Conservation (phyloP, 1,139 yeast genomes). For the Tardiomyces digboiensis region DNA sequence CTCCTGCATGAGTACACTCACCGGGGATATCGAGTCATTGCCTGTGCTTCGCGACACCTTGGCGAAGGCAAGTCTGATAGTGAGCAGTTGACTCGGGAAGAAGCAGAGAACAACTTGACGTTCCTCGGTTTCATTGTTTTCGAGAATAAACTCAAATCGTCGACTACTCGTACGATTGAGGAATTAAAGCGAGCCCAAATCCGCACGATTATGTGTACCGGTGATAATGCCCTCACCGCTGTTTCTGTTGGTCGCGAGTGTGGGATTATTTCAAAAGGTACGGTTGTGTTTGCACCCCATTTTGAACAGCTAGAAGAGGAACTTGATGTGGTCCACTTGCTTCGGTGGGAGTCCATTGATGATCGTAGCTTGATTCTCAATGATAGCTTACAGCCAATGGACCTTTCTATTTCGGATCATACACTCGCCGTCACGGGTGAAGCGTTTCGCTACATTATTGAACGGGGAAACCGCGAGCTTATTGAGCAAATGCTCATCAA, state of each 20-base stretch:
- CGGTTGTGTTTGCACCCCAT: slow-evolving; percentile 58
- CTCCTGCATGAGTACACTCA: slow-evolving; percentile 79
- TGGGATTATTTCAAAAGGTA: slow-evolving; percentile 42
- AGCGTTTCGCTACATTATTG: slow-evolving; percentile 67
- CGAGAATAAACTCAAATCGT: slow-evolving; percentile 76
- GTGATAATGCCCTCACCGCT: slow-evolving; percentile 92
- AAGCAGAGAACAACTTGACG: slow-evolving; percentile 54
- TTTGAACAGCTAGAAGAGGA: slow-evolving; percentile 27
- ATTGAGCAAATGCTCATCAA: slow-evolving; percentile 55
- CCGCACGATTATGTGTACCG: slow-evolving; percentile 94
- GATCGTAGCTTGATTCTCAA: slow-evolving; percentile 38
- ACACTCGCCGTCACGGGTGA: slow-evolving; percentile 89
- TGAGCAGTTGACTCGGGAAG: slow-evolving; percentile 38
- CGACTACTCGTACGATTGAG: slow-evolving; percentile 53
- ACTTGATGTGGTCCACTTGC: slow-evolving; percentile 2
- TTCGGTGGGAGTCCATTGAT: slow-evolving; percentile 33
- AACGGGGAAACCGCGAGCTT: slow-evolving; percentile 25
- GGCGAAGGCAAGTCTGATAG: slow-evolving; percentile 23
- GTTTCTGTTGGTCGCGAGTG: slow-evolving; percentile 88
- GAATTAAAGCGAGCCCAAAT: slow-evolving; percentile 57
- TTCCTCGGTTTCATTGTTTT: slow-evolving; percentile 87
- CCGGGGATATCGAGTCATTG: slow-evolving; percentile 90
- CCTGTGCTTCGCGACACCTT: slow-evolving; percentile 56
- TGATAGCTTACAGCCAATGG: slow-evolving; percentile 49
- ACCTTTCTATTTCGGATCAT: slow-evolving; percentile 32